Evolutionary conservation across 2,329 filamentous ascomycete genomes (phyloP), one percentile per base, ranked within the genome.

Genomic region (Lasiodiplodia theobromae): DNA sequence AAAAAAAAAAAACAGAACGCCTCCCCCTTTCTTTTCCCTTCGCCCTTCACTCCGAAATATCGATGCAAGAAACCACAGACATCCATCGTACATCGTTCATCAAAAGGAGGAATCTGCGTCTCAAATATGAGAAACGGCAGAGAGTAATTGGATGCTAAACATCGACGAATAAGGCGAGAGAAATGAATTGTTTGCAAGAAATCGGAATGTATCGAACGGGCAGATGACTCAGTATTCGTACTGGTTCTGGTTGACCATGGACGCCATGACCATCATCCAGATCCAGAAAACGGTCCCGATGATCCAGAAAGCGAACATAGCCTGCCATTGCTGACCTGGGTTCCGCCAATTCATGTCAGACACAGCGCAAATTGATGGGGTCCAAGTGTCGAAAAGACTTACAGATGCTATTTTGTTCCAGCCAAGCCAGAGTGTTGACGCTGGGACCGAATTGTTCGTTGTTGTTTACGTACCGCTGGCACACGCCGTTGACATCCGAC

Each of bases 221-320:
- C 31, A 21, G 18, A 23, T 34, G 18, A 47, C 40, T 60, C 66
- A 62, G 37, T 68, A 80, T 18, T 77, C 77, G 71, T 81, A 83
- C 68, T 79, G 75, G 69, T 82, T 82, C 69, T 80, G 79, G 69
- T 83, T 83, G 54, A 89, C 87, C 73, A 87, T 85, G 76, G 81
- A 85, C 6, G 85, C 86, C 82, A 90, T 86, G 58, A 91, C 78
- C 76, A 90, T 87, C 86, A 90, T 89, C 86, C 88, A 91, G 25
- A 90, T 75, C 74, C 89, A 84, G 73, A 90, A 89, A n/a, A 89
- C 84, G 0, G 83, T 83, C 49, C 87, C 87, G 18, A 90, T 82
- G 67, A 91, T 85, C 80, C 88, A 88, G 73, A 90, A 89, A 11
- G 87, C 86, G 73, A 90, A 90, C 3, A 83, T 85, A 0, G 88